Evolutionary conservation across 1,139 yeast species (phyloP).

Genomic region (Pichia cactophila): DNA sequence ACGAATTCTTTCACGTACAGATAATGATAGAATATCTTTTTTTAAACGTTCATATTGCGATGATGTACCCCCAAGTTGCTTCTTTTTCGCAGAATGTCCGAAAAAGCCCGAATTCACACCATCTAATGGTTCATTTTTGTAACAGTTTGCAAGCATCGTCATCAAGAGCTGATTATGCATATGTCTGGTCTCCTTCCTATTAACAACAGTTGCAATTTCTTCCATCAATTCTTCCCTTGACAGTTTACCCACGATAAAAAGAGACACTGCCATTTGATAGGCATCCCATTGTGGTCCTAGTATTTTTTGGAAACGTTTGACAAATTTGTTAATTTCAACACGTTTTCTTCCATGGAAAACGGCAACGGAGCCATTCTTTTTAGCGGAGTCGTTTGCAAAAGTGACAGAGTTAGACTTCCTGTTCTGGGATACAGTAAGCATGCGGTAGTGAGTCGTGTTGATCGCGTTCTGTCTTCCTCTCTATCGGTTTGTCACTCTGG

Average conservation of each 20-base stretch:
- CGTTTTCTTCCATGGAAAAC: constrained; percentile 32
- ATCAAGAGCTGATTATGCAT: constrained; percentile 78
- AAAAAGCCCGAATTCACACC: constrained; percentile 49
- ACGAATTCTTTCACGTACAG: constrained; percentile 77
- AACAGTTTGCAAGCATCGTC: constrained; percentile 76
- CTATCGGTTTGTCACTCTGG: too few species aligned
- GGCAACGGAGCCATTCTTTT: not conserved
- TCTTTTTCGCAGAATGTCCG: constrained; percentile 34
- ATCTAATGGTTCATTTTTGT: constrained; percentile 54
- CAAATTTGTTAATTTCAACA: constrained; percentile 64
- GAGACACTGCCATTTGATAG: constrained; percentile 72
- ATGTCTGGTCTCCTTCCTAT: constrained; percentile 36
- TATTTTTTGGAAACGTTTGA: constrained; percentile 62
- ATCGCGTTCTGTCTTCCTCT: not conserved
- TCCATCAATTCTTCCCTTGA: constrained; percentile 67
- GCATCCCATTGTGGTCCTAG: constrained; percentile 80
- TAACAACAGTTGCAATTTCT: constrained; percentile 48
- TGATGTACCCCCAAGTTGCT: constrained; percentile 34
- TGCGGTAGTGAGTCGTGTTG: not conserved
- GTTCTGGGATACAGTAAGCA: not conserved
- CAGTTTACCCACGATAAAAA: constrained; percentile 70
- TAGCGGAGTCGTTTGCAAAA: not conserved
- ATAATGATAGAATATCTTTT: constrained; percentile 79
- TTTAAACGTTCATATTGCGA: constrained; percentile 75
- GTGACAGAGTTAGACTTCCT: not conserved